These are phyloP conservation scores for Arachnomyces sp. DNA, from an alignment of 2,329 filamentous ascomycete genomes.

Conservation along the genomic window DNA sequence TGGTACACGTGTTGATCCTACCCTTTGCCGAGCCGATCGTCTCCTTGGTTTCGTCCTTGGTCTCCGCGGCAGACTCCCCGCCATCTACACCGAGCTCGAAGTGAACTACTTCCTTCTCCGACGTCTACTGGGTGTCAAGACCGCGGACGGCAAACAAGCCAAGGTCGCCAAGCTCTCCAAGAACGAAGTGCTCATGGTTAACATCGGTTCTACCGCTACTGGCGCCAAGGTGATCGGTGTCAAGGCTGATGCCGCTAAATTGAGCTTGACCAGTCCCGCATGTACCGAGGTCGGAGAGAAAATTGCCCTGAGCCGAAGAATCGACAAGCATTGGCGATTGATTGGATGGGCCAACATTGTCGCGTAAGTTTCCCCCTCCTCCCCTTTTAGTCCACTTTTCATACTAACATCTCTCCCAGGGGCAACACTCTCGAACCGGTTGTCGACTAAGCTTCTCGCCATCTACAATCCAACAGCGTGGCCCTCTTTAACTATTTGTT, in stretches of 20 bases:
- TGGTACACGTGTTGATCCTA: slow-evolving; percentile 93
- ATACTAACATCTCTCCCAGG: slow-evolving; percentile 17
- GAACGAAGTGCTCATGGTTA: slow-evolving; percentile 99
- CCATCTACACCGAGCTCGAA: slow-evolving; percentile 97
- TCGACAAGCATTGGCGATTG: slow-evolving; percentile 98
- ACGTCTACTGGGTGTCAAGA: slow-evolving; percentile 90
- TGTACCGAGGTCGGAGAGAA: slow-evolving; percentile 98
- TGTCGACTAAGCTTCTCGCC: slow-evolving; percentile 25
- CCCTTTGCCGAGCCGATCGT: slow-evolving; percentile 96
- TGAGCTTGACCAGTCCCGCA: slow-evolving; percentile 84
- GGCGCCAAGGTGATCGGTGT: slow-evolving; percentile 96
- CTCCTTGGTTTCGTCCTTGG: slow-evolving; percentile 96
- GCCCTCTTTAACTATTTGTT: no score
- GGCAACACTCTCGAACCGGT: slow-evolving; percentile 43
- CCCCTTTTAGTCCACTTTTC: not conserved
- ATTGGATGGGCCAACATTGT: slow-evolving; percentile 85
- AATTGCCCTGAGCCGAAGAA: slow-evolving; percentile 90
- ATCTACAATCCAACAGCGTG: no score
- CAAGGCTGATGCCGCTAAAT: slow-evolving; percentile 94
- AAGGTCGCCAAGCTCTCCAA: slow-evolving; percentile 98
- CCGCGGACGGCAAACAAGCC: slow-evolving; percentile 95
- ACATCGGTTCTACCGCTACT: slow-evolving; percentile 95
- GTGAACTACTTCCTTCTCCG: slow-evolving; percentile 99
- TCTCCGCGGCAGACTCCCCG: slow-evolving; percentile 83
- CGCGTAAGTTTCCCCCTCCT: slow-evolving; percentile 31